Conservation (phyloP, 129 eudicot species). For the Pseudognaphalium luteoalbum region DNA sequence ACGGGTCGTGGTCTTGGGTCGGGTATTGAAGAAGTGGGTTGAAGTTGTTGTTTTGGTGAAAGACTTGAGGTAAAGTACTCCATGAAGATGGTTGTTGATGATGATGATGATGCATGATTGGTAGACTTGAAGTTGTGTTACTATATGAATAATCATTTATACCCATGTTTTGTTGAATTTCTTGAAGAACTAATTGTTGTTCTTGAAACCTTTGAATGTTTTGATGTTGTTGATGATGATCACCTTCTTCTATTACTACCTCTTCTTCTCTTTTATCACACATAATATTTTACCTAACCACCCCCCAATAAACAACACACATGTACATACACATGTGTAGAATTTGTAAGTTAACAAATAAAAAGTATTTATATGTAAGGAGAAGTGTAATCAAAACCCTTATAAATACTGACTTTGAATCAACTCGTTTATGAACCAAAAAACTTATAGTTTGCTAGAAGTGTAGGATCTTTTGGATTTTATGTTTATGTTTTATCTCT, state of each 20-base stretch:
- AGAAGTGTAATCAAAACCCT: conserved; percentile 24
- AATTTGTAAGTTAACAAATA: neutral
- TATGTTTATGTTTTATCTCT: conserved; percentile 21
- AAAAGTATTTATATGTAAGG: neutral
- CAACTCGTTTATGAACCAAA: neutral
- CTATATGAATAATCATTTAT: conserved; percentile 39
- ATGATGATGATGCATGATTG: conserved; percentile 39
- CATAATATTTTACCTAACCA: conserved; percentile 33
- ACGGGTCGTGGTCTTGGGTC: conserved; percentile 64
- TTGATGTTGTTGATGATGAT: conserved; percentile 15
- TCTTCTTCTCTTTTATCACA: conserved; percentile 46
- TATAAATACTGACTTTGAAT: neutral
- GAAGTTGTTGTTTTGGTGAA: conserved; percentile 39
- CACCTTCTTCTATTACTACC: conserved; percentile 34
- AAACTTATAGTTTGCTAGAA: conserved; percentile 15
- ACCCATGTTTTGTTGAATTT: conserved; percentile 52
- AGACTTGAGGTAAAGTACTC: conserved; percentile 53
- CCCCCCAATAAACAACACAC: conserved; percentile 13
- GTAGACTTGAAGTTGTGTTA: conserved; percentile 35
- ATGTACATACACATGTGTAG: conserved; percentile 22
- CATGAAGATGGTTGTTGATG: conserved; percentile 52
- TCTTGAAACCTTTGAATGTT: conserved; percentile 43
- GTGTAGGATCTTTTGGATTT: conserved; percentile 4
- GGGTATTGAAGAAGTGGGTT: conserved; percentile 50
- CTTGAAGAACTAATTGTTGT: conserved; percentile 37